Evolutionary conservation across 2,329 filamentous ascomycete genomes (phyloP), one percentile per base, ranked within the genome.

Genomic region (Aspergillus piperis): DNA sequence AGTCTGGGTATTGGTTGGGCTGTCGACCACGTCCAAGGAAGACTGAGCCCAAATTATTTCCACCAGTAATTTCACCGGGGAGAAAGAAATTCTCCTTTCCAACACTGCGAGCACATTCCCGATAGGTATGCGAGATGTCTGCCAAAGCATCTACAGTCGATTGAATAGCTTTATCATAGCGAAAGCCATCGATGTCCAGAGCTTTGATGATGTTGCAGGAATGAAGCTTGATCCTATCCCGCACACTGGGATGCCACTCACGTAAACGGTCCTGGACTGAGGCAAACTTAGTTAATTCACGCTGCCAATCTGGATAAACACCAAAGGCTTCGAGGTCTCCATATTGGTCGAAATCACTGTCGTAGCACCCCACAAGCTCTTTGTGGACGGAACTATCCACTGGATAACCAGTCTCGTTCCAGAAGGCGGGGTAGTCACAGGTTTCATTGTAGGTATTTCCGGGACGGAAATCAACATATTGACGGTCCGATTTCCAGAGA

Each of bases 91-190:
- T 88, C 0, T 82, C 68, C 69, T 89, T 89, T 42, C 84, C 84
- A 39, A 83, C 75, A n/a, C 74, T 71, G 6, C 75, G 71, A 10
- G 86, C 86, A 69, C 86, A 89, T 42, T 82, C 75, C 38, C 86
- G 79, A 68, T 87, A 83, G 8, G 81, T 79, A 21, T 79, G 75
- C 21, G 84, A 85, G 70, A 85, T 88, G 48, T 84, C 80, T 5
- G 80, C 85, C 60, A 86, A 78, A 1, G 85, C 81, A 68, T 88
- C 87, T 5, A 88, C 81, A 0, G 86, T 88, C 11, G 85, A 82
- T 67, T 88, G 86, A 15, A 85, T 83, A 2, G 85, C 87, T 72
- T 89, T 89, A 74, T 89, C 87, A 72, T 87, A 86, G 57, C 87
- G 83, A 68, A 86, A 88, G 0, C 86, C 87, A 67, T 89, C 87